A percentile compares a stretch with the other conserved stretches of the same genome.
Evolutionary conservation across 257 asterid species (phyloP).

Genomic region (Solanum chmielewskii): DNA sequence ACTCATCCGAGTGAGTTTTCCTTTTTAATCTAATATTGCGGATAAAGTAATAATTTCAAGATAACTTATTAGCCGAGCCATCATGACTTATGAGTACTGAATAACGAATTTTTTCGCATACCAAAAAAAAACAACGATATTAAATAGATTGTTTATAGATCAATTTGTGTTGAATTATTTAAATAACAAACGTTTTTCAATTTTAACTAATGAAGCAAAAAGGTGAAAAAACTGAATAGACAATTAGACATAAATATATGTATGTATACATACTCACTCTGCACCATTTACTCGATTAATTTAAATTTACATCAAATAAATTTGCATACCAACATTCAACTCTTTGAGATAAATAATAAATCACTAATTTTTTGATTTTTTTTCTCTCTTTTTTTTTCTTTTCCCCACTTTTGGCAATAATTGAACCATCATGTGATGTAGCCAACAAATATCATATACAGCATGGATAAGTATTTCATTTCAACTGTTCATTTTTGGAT

Average conservation of each 20-base stretch:
- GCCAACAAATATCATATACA: background rate
- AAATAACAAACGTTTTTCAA: background rate
- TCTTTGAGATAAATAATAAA: background rate
- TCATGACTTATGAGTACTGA: background rate
- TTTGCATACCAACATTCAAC: background rate
- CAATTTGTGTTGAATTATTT: background rate
- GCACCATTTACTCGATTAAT: background rate
- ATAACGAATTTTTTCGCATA: background rate
- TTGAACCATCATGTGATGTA: background rate
- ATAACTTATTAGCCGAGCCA: background rate
- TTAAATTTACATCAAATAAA: background rate
- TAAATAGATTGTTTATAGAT: background rate
- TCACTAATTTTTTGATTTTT: background rate
- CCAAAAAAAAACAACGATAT: background rate
- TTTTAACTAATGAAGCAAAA: background rate
- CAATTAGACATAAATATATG: no score
- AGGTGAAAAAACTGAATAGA: no score
- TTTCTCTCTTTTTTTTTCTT: background rate
- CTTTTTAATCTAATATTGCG: no score
- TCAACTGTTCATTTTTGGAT: background rate
- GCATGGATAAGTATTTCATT: background rate
- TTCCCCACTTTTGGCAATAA: background rate
- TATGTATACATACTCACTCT: no score
- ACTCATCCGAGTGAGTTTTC: no score
- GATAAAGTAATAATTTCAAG: no score